A percentile compares a stretch with the other conserved stretches of the same genome.
Evolutionary conservation across 345 rosid species (phyloP).

Genomic region (Heritiera littoralis): DNA sequence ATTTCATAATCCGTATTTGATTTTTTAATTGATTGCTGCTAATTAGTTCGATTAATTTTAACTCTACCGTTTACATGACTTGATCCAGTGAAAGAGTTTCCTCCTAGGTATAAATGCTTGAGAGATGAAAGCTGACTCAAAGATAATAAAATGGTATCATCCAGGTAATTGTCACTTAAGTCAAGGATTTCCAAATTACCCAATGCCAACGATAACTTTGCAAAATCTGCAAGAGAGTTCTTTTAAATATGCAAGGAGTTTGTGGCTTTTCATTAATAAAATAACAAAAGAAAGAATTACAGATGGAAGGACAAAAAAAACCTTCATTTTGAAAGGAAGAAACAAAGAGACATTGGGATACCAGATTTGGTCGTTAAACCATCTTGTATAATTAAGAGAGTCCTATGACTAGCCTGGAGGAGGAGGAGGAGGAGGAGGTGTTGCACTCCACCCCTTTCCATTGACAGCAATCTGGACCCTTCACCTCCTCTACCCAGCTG

Average conservation of each 20-base stretch:
- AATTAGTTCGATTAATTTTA: not conserved
- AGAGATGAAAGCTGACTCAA: not conserved
- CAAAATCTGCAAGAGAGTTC: not conserved
- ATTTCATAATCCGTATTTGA: not conserved
- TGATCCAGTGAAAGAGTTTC: not conserved
- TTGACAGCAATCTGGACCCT: not conserved
- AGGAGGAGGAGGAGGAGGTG: not conserved
- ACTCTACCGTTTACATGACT: not conserved
- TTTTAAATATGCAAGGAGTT: not conserved
- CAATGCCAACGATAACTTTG: not conserved
- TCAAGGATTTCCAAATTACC: not conserved
- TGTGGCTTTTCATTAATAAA: not conserved
- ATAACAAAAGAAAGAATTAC: not conserved
- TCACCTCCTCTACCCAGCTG: not conserved
- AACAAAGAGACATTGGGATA: slow-evolving; percentile 5
- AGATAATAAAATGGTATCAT: not conserved
- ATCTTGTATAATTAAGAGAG: not conserved
- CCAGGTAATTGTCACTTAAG: not conserved
- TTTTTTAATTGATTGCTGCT: not conserved
- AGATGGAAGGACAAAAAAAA: not conserved
- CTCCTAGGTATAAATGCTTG: not conserved
- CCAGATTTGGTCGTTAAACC: not conserved
- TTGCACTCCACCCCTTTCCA: not conserved
- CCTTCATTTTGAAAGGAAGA: slow-evolving; percentile 9
- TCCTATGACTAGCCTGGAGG: not conserved